A percentile compares a stretch with the other conserved stretches of the same genome.
These are phyloP conservation scores for Penicillium daleae DNA, from an alignment of 495 filamentous ascomycete species.

Conservation along the genomic window DNA sequence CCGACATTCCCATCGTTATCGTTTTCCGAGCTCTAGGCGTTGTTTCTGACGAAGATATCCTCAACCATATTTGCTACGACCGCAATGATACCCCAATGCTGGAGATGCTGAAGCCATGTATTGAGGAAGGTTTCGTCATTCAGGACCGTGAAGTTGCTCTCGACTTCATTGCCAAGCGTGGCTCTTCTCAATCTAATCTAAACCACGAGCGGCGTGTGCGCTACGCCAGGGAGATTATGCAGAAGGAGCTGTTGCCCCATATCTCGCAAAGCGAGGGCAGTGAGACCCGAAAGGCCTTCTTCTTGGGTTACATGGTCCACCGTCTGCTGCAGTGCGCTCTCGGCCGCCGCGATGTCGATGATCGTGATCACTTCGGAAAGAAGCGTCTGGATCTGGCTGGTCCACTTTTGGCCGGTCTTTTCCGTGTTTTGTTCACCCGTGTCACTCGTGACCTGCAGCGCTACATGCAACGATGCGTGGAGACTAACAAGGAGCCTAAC, in stretches of 20 bases:
- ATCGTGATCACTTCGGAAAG: conserved; percentile 98
- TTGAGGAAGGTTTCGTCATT: conserved; percentile 94
- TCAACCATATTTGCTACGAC: conserved; percentile 97
- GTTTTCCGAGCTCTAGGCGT: conserved; percentile 95
- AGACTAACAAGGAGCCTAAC: conserved; percentile 84
- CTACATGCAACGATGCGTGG: conserved; percentile 89
- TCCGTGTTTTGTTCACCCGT: conserved; percentile 83
- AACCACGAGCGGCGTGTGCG: conserved; percentile 86
- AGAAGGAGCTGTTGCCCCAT: conserved; percentile 95
- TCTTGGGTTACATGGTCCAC: conserved; percentile 98
- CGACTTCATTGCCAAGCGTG: conserved; percentile 94
- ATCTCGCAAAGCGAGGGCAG: conserved; percentile 96
- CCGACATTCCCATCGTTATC: conserved; percentile 89
- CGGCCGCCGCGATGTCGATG: conserved; percentile 88
- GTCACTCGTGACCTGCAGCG: conserved; percentile 86
- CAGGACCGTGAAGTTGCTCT: conserved; percentile 95
- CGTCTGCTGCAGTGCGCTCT: conserved; percentile 88
- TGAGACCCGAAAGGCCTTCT: conserved; percentile 96
- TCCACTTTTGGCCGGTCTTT: conserved; percentile 89
- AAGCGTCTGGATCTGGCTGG: conserved; percentile 96
- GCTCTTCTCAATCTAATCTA: conserved; percentile 67
- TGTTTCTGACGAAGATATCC: conserved; percentile 96
- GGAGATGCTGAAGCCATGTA: conserved; percentile 93
- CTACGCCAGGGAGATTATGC: conserved; percentile 89
- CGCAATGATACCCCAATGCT: conserved; percentile 94